Base-by-base conservation (phyloP, 2,329 filamentous ascomycete species). In the Apiospora sp. region DNA sequence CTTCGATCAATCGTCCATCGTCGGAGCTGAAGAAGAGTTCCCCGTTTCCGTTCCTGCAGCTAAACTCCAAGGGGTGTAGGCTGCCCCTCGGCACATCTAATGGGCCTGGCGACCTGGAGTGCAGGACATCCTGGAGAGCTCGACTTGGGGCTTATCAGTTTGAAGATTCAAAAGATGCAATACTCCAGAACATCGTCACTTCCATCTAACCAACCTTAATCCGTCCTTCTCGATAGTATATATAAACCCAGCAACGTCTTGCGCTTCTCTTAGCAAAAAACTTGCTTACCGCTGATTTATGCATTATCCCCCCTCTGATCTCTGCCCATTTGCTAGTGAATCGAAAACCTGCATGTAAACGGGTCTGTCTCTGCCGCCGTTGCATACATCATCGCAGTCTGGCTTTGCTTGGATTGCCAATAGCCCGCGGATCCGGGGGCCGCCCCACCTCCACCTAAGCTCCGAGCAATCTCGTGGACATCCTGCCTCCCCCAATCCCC, bases 161-260 rank as follows among this genome's bases (percentile, higher is more conserved):
- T 10, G 30, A 41, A 64, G 58, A 61, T 61, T 30, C 51, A 58
- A 34, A 27, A 46, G 14, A n/a, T 37, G 58, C 34, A 64, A 64
- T 41, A 64, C 34, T 64, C 58, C 58, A 64, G 58, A 64, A 64
- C 58, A 64, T 41, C 58, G 58, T 64, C 58, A 64, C 58, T 24
- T 41, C 22, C 22, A 64, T 41, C 19, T 41, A 64, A 24, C 30
- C 58, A 64, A 64, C 58, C 24, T 8, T 64, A 64, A 64, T 64
- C 30, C 2, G 3, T 41, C 10, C 54, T 19, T 0, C 30, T 37
- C 10, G 16, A 16, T 22, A n/a, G 30, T 37, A 30, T 61, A 61
- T 61, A 37, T 37, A 61, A 61, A 37, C 16, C 30, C 54, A 37
- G 54, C 54, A 19, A 37, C 10, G 13, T 61, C 16, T 30, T 37